Conservation (phyloP, 108 stramenopile genomes). For the Craspedostauros australis region DNA sequence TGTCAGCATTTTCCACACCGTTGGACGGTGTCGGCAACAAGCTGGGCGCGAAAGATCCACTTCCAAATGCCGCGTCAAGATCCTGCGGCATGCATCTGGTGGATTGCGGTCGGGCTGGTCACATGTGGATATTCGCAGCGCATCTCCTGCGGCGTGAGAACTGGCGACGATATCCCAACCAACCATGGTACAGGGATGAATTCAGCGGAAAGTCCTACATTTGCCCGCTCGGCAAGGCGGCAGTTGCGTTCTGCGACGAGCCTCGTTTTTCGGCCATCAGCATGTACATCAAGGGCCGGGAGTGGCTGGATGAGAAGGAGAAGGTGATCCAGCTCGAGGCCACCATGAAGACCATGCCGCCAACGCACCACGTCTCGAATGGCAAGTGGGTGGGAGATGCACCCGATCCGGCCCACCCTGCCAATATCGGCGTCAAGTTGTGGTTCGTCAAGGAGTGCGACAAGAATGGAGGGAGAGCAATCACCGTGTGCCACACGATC, state of each 20-base stretch:
- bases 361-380: constrained; percentile 21
- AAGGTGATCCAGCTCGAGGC: constrained; percentile 15
- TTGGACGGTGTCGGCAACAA: no score
- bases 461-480: constrained; percentile 40
- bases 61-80: no score
- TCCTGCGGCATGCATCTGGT: neutral
- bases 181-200: constrained; percentile 46
- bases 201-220: constrained; percentile 27
- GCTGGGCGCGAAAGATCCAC: no score
- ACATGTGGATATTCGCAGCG: constrained; percentile 19
- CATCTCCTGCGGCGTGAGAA: constrained; percentile 11
- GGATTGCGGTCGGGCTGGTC: constrained; percentile 35
- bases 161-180: constrained; percentile 28
- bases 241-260: constrained; percentile 47
- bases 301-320: constrained; percentile 54
- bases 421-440: neutral
- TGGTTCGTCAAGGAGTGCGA: constrained; percentile 48
- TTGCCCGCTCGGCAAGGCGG: constrained; percentile 35
- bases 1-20: no score
- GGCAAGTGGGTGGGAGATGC: constrained; percentile 2
- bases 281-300: constrained; percentile 37
- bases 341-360: constrained; percentile 35
- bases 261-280: constrained; percentile 26
- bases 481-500: constrained; percentile 10
- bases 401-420: neutral